These are phyloP conservation scores for Penicillium sp. DNA, from an alignment of 2,329 filamentous ascomycete genomes.

Conservation along the genomic window DNA sequence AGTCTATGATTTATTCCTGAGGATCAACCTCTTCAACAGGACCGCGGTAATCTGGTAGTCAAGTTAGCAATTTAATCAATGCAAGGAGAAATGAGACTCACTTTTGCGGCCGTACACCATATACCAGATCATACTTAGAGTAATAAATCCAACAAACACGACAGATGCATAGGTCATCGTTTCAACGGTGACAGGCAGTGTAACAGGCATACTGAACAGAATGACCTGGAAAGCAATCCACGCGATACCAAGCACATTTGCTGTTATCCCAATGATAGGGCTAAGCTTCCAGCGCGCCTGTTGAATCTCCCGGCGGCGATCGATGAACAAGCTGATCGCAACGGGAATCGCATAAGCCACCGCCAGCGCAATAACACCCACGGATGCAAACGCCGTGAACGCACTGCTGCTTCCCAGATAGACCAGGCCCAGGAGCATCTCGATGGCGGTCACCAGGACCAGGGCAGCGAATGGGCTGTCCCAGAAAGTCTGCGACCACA, in stretches of 20 bases:
- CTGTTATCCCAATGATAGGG: slow-evolving; percentile 38
- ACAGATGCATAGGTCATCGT: slow-evolving; percentile 58
- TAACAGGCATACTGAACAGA: slow-evolving; percentile 53
- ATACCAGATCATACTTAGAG: slow-evolving; percentile 52
- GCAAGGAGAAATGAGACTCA: slow-evolving; percentile 27
- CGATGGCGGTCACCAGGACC: slow-evolving; percentile 44
- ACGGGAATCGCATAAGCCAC: slow-evolving; percentile 57
- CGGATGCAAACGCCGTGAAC: slow-evolving; percentile 51
- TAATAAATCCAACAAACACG: slow-evolving; percentile 54
- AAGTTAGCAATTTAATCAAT: not conserved
- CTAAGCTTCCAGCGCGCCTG: slow-evolving; percentile 51
- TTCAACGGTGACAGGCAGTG: slow-evolving; percentile 50
- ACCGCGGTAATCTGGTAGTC: slow-evolving; percentile 30
- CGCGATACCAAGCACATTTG: slow-evolving; percentile 47
- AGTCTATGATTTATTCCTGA: not conserved
- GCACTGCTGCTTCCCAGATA: slow-evolving; percentile 47
- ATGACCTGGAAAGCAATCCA: slow-evolving; percentile 54
- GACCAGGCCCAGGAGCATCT: slow-evolving; percentile 50
- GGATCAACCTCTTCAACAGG: slow-evolving; percentile 14
- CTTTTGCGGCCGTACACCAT: slow-evolving; percentile 49
- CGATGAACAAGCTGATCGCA: slow-evolving; percentile 30
- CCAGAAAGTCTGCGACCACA: slow-evolving; percentile 29
- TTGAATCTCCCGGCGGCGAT: slow-evolving; percentile 48
- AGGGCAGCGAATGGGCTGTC: slow-evolving; percentile 20
- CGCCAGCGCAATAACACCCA: slow-evolving; percentile 56